Base-by-base conservation (phyloP, 202 grass and related monocot species). In the Carex sylvatica region DNA sequence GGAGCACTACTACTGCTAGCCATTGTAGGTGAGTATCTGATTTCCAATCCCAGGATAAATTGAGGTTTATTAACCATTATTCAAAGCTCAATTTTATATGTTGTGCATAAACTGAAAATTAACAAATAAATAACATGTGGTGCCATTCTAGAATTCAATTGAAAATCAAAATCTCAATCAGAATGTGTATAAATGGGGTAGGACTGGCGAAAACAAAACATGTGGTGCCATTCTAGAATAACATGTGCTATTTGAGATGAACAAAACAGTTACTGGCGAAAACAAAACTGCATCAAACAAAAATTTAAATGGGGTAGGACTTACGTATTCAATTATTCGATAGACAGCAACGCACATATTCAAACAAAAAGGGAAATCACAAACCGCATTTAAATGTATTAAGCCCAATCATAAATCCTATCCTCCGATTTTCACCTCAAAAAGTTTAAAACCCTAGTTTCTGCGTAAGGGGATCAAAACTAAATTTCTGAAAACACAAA, bases 1-100 rank as follows among this genome's bases (percentile, higher is more conserved):
- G 80, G 61, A 80, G 23, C 60, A 70, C 60, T 87, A 59, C 80
- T 87, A 49, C 80, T 81, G 24, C 22, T 76, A 15, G 74, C 26
- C 87, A 89, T 89, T 23, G 35, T 62, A 67, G 75, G 63, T 72
- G 72, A 82, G 64, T 56, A 83, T 78, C 18, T 2, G 46, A 68
- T 54, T 82, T 19, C 40, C 11, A 36, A 77, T 58, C 51, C 52
- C 73, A 7, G 7, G 28, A 15, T 52, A 24, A 36, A 77, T 15
- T 33, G 28, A 77, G 16, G 73, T 30, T 58, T 77, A 36, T 35
- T 77, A 77, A 77, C 26, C 73, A 77, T 77, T 77, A 56, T 77
- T 72, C 69, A 72, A 22, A 47, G 19, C 69, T 47, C n/a, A 19
- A 12, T 24, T 42, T 51, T 70, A 51, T 72, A 72, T 72, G 68